These are phyloP conservation scores for Eryngium alpinum DNA, from an alignment of 140 eudicot genomes.

Conservation along the genomic window DNA sequence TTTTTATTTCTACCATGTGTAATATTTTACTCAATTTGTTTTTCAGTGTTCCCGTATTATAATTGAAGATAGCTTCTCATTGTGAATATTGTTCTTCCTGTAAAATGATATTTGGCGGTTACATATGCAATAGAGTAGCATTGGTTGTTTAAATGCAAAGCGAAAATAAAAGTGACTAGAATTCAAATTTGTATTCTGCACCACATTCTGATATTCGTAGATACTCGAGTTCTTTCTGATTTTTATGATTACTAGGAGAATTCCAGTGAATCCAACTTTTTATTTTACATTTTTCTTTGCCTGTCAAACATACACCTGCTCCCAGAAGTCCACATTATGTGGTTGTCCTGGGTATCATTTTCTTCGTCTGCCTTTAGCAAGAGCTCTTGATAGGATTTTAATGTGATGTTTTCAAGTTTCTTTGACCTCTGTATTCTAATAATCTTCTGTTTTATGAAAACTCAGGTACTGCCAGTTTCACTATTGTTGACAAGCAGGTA, in stretches of 20 bases:
- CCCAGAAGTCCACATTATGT: not conserved
- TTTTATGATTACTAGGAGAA: too few relatives aligned
- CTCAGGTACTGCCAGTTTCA: slow-evolving; percentile 64
- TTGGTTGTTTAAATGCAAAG: too few relatives aligned
- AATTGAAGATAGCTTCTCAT: not conserved
- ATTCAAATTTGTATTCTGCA: too few relatives aligned
- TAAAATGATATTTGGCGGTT: too few relatives aligned
- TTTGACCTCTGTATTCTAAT: not conserved
- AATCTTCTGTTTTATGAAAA: slow-evolving; percentile 5
- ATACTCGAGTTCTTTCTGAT: too few relatives aligned
- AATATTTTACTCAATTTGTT: not conserved
- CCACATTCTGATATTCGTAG: too few relatives aligned
- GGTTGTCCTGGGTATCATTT: not conserved
- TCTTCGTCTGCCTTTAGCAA: not conserved
- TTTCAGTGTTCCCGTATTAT: not conserved
- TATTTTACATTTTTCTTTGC: not conserved
- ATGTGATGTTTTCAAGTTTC: too few relatives aligned
- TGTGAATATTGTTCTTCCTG: not conserved
- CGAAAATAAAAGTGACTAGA: too few relatives aligned
- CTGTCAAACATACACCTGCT: not conserved
- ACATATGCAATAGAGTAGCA: too few relatives aligned
- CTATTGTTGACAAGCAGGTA: slow-evolving; percentile 85
- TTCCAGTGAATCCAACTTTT: too few relatives aligned
- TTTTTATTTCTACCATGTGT: not conserved
- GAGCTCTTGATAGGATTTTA: too few relatives aligned